Conservation (phyloP, 768 basidiomycete genomes). For the Pleurotus sapidus region DNA sequence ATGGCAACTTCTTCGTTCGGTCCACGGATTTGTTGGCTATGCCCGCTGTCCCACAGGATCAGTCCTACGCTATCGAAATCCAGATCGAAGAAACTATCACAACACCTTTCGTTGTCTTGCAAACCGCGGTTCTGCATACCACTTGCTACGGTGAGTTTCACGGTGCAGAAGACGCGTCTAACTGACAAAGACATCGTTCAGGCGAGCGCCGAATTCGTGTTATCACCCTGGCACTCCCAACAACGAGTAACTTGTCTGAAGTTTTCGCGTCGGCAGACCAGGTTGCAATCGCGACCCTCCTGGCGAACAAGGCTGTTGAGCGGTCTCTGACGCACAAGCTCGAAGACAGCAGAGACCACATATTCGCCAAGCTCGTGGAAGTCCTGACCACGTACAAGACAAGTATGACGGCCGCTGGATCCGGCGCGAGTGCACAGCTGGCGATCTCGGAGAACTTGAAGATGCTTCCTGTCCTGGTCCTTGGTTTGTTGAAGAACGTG, state of each 20-base stretch:
- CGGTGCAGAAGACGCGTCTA: neutral
- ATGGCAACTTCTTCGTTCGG: conserved; percentile 98
- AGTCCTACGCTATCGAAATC: conserved; percentile 93
- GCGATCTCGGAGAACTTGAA: conserved; percentile 93
- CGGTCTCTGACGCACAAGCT: conserved; percentile 80
- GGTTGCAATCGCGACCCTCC: conserved; percentile 76
- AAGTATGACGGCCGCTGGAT: conserved; percentile 92
- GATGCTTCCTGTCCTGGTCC: conserved; percentile 86
- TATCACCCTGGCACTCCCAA: conserved; percentile 83
- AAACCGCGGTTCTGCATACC: conserved; percentile 93
- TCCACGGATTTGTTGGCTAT: conserved; percentile 95
- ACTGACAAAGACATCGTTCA: conserved; percentile 12
- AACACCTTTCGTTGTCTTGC: conserved; percentile 88
- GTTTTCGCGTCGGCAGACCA: conserved; percentile 90
- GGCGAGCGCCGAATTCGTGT: conserved; percentile 90
- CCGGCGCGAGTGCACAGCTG: conserved; percentile 91
- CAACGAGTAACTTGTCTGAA: conserved; percentile 85
- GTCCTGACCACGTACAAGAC: conserved; percentile 88
- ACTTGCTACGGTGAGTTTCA: conserved; percentile 72
- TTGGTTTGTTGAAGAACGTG: conserved; percentile 94
- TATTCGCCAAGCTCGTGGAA: conserved; percentile 81
- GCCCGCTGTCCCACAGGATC: conserved; percentile 95
- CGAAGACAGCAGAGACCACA: conserved; percentile 85
- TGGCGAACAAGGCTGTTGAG: conserved; percentile 94
- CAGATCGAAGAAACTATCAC: conserved; percentile 95